Conservation (phyloP, 306 rosid species). For the Heteromeles arbutifolia region DNA sequence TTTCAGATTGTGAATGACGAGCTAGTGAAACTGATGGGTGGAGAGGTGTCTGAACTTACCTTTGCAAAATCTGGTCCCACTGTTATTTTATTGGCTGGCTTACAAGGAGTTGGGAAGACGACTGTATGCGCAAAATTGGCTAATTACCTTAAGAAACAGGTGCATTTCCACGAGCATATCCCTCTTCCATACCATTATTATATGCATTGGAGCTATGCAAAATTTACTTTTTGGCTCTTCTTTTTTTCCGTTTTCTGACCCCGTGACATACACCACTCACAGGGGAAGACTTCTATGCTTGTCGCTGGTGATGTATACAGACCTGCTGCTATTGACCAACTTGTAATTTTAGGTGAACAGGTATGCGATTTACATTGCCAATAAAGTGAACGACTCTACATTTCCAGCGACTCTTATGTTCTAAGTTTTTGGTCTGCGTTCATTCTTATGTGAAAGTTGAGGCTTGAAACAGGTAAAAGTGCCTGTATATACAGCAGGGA, state of each 20-base stretch:
- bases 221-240: neutral
- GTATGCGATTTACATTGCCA: conserved; percentile 31
- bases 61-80: conserved; percentile 79
- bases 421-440: neutral
- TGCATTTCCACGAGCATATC: conserved; percentile 20
- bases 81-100: conserved; percentile 88
- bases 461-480: conserved; percentile 77
- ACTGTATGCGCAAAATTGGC: conserved; percentile 96
- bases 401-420: conserved; percentile 15
- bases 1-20: conserved; percentile 89
- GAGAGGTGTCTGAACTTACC: conserved; percentile 80
- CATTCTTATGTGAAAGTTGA: conserved; percentile 29
- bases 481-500: conserved; percentile 88
- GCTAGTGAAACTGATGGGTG: conserved; percentile 95
- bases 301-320: conserved; percentile 96
- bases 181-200: conserved; percentile 9
- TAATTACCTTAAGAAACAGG: conserved; percentile 87
- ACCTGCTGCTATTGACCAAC: conserved; percentile 99
- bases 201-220: neutral
- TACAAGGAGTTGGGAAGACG: conserved; percentile 98
- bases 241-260: conserved; percentile 17
- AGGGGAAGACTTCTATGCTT: conserved; percentile 98
- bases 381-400: neutral
- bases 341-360: conserved; percentile 88
- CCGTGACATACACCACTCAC: conserved; percentile 15